A percentile compares a stretch with the other conserved stretches of the same genome.
Conservation (phyloP, 257 asterid genomes). For the Solanum medicagineum region DNA sequence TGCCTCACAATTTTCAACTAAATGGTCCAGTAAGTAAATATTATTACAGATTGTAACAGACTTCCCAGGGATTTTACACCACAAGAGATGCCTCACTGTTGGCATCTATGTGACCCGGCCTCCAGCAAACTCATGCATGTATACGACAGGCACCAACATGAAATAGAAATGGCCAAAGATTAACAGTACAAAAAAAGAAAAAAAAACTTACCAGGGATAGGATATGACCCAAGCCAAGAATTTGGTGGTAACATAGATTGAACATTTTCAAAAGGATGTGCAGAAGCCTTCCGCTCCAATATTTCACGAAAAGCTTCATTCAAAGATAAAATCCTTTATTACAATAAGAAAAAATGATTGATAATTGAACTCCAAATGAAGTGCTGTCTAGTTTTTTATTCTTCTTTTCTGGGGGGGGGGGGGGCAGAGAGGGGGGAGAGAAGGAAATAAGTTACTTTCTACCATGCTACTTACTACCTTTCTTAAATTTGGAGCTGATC, state of each 20-base stretch:
- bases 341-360: not conserved
- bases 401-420: not conserved
- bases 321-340: conserved; percentile 5
- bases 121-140: not conserved
- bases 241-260: conserved; percentile 74
- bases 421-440: not conserved
- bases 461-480: conserved; percentile 33
- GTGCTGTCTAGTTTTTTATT: not conserved
- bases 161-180: not conserved
- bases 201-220: conserved; percentile 64
- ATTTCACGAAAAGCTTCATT: conserved; percentile 76
- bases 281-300: conserved; percentile 82
- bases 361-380: not conserved
- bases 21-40: not conserved
- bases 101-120: not conserved
- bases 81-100: not conserved
- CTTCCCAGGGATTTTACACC: not conserved
- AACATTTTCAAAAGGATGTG: conserved; percentile 90
- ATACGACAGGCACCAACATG: not conserved
- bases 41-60: not conserved
- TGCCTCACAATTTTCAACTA: not conserved
- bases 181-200: not conserved
- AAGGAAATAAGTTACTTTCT: not conserved
- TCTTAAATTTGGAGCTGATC: conserved; percentile 84
- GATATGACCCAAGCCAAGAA: conserved; percentile 79